Base-by-base conservation (phyloP, 331 rosid genomes). In the Malus hybrid region DNA sequence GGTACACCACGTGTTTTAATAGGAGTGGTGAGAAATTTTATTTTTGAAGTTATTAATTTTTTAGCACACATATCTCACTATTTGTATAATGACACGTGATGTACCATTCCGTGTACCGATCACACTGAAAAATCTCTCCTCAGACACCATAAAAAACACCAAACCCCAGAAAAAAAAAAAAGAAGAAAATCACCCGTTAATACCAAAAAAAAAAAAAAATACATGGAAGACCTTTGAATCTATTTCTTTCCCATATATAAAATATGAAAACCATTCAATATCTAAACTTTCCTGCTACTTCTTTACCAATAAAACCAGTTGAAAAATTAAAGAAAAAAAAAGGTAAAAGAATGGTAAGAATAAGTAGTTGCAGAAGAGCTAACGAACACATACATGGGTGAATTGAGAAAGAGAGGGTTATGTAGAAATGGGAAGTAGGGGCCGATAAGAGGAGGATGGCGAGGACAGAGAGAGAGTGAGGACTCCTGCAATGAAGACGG, bases 401-500 rank as follows among this genome's bases (percentile, higher is more conserved):
- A 72, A 78, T 84, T 53, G 42, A 73, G 52, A 48, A 86, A 70
- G 77, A 88, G 28, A 3, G 36, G 42, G 79, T 34, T 39, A 3
- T 83, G 22, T 80, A 76, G 78, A 84, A 84, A 19, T 64, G 83
- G 77, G 87, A 67, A 80, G 26, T 79, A 34, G 88, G 84, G 48
- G 87, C 79, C 16, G 84, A 86, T 6, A 90, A 77, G 79, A 94
- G 73, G 6, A 87, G 63, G 10, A 87, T 34, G 65, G 80, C 30
- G 72, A 88, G 77, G 71, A 82, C 14, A 92, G 70, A 48, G 88
- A 82, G 36, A 90, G 88, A 34, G 86, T 34, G 73, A 82, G 56
- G 39, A 85, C 75, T 12, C 83, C 80, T 58, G 84, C 20, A 74
- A 61, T 82, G 75, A 90, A 92, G 4, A 84, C 68, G 72, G 92